phyloP scores from a whole-genome alignment of 1,284 basidiomycete genomes.

The Veloboletus limbatus region DNA sequence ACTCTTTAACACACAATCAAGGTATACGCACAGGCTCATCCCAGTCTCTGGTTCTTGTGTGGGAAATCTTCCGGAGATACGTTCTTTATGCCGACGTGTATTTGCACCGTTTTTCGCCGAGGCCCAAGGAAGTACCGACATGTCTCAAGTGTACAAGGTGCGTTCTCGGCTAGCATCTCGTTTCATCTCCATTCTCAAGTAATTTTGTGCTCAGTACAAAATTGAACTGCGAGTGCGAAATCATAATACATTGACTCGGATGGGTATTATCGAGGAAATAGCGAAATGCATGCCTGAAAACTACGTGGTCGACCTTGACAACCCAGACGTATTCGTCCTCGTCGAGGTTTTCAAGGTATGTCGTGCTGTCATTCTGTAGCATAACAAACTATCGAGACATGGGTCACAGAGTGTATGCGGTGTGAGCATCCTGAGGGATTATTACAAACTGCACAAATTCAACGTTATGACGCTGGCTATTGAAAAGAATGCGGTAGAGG shows the following conservation, averaged over 20 bases:
- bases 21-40: conserved; percentile 65
- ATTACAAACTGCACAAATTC: conserved; percentile 67
- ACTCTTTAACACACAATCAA: conserved; percentile 28
- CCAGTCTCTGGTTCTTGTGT: conserved; percentile 66
- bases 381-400: conserved; percentile 2
- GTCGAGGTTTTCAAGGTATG: conserved; percentile 79
- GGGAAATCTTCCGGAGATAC: conserved; percentile 67
- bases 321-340: conserved; percentile 69
- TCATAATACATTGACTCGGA: conserved; percentile 61
- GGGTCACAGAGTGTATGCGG: conserved; percentile 62
- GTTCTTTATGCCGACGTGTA: conserved; percentile 52
- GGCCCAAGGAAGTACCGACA: conserved; percentile 28
- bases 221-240: conserved; percentile 73
- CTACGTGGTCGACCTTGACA: conserved; percentile 62
- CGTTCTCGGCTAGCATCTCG: background rate
- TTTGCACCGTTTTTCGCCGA: conserved; percentile 51
- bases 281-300: conserved; percentile 65
- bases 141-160: conserved; percentile 42
- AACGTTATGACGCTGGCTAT: conserved; percentile 68
- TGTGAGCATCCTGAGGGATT: conserved; percentile 67
- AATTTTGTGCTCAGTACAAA: conserved; percentile 56
- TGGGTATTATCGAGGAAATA: conserved; percentile 59
- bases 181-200: background rate
- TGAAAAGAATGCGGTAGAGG: conserved; percentile 29
- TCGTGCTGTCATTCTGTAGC: conserved; percentile 1